phyloP scores from a whole-genome alignment of 1,284 basidiomycete species.

The Austroboletus novae-zelandiae region DNA sequence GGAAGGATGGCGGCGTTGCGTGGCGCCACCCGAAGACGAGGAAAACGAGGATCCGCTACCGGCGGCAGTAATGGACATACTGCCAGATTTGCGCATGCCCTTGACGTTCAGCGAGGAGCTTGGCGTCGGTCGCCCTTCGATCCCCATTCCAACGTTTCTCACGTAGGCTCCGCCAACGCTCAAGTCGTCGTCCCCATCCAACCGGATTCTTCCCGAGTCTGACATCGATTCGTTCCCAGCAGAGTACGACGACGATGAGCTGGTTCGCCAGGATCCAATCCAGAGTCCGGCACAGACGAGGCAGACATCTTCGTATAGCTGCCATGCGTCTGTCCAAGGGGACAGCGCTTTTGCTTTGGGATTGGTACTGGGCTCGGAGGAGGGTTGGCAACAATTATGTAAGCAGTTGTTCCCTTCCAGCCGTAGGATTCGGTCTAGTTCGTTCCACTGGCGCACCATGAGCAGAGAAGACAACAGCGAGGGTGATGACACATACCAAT shows the following conservation, averaged over 20 bases:
- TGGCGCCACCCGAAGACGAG: conserved; percentile 24
- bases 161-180: conserved; percentile 41
- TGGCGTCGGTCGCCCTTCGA: conserved; percentile 55
- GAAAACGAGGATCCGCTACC: conserved; percentile 34
- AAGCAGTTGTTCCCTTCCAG: conserved; percentile 41
- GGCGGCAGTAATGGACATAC: conserved; percentile 33
- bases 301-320: conserved; percentile 78
- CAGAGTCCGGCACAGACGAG: conserved; percentile 74
- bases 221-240: conserved; percentile 40
- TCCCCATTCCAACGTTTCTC: conserved; percentile 62
- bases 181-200: conserved; percentile 65
- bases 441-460: conserved; percentile 55
- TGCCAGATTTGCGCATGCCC: conserved; percentile 39
- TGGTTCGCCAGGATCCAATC: conserved; percentile 64
- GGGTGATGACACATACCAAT: conserved; percentile 44
- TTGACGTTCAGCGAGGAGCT: conserved; percentile 31
- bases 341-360: conserved; percentile 40
- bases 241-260: conserved; percentile 46
- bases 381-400: conserved; percentile 38
- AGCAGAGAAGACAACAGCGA: neutral
- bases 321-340: conserved; percentile 71
- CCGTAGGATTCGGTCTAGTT: conserved; percentile 63
- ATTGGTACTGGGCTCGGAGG: conserved; percentile 30
- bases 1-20: conserved; percentile 32
- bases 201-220: conserved; percentile 53